These are phyloP conservation scores for Aspergillus sp. DNA, from an alignment of 2,329 filamentous ascomycete genomes.

Conservation along the genomic window DNA sequence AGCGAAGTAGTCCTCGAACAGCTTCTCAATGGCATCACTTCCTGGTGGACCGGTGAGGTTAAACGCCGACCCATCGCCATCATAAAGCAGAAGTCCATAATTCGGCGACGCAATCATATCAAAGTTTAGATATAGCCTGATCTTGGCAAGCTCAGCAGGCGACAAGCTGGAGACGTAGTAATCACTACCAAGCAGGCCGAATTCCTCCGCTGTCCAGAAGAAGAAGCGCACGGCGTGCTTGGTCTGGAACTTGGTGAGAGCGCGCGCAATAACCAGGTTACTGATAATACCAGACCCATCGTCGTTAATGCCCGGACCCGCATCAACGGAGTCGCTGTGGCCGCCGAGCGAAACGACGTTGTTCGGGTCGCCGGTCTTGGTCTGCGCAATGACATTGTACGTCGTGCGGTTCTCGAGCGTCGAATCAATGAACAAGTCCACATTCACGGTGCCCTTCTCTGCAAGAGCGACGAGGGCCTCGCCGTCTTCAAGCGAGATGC, in stretches of 20 bases:
- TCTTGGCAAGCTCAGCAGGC: slow-evolving; percentile 55
- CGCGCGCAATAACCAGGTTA: slow-evolving; percentile 59
- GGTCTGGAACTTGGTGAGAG: slow-evolving; percentile 69
- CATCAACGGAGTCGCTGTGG: slow-evolving; percentile 60
- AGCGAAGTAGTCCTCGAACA: slow-evolving; percentile 68
- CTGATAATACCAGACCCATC: slow-evolving; percentile 68
- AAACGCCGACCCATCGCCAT: slow-evolving; percentile 50
- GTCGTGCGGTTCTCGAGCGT: slow-evolving; percentile 50
- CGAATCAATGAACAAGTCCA: slow-evolving; percentile 47
- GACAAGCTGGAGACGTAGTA: slow-evolving; percentile 56
- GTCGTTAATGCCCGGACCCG: slow-evolving; percentile 72
- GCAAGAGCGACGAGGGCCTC: slow-evolving; percentile 51
- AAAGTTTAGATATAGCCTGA: slow-evolving; percentile 68
- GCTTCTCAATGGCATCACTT: slow-evolving; percentile 65
- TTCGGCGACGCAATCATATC: slow-evolving; percentile 68
- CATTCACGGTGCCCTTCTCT: slow-evolving; percentile 45
- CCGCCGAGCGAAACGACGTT: slow-evolving; percentile 60
- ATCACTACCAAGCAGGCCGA: slow-evolving; percentile 60
- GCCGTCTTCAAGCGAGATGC: slow-evolving; percentile 62
- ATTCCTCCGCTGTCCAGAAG: slow-evolving; percentile 66
- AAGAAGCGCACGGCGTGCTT: slow-evolving; percentile 68
- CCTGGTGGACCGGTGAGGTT: slow-evolving; percentile 58
- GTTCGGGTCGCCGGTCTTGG: slow-evolving; percentile 56
- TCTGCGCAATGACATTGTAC: slow-evolving; percentile 61
- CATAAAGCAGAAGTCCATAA: slow-evolving; percentile 55